A percentile compares a stretch with the other conserved stretches of the same genome.
phyloP scores from a whole-genome alignment of 2,329 filamentous ascomycete genomes.

The Macrophomina pseudophaseolina region DNA sequence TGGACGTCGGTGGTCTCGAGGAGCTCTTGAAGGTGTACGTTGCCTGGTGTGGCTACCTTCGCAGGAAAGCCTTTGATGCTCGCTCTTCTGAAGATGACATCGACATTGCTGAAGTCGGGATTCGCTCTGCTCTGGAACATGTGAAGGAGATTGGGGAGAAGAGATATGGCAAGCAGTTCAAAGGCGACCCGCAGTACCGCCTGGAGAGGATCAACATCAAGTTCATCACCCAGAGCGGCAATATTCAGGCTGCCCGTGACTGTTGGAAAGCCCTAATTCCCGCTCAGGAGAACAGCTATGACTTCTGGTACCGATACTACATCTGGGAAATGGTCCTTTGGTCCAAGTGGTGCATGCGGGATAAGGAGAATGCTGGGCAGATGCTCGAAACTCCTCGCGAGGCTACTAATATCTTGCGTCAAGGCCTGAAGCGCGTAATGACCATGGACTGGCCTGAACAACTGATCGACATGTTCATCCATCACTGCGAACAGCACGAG shows the following conservation, averaged over 20 bases:
- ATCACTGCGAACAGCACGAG: constrained; percentile 91
- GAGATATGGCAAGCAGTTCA: constrained; percentile 75
- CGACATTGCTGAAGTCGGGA: constrained; percentile 88
- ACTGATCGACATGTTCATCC: constrained; percentile 73
- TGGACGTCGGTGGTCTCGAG: constrained; percentile 85
- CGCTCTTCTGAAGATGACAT: constrained; percentile 75
- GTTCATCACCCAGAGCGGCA: constrained; percentile 82
- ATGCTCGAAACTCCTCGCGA: constrained; percentile 64
- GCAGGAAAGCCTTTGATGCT: constrained; percentile 78
- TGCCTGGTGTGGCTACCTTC: constrained; percentile 93
- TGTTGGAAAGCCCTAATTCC: constrained; percentile 76
- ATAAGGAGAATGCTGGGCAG: constrained; percentile 56
- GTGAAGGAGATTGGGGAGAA: constrained; percentile 78
- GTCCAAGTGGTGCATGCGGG: constrained; percentile 61
- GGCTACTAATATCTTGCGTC: constrained; percentile 77
- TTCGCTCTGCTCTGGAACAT: constrained; percentile 83
- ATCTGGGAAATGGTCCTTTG: constrained; percentile 85
- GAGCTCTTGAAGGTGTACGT: constrained; percentile 90
- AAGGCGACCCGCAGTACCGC: constrained; percentile 86
- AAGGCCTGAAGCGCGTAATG: constrained; percentile 65
- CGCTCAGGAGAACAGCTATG: constrained; percentile 77
- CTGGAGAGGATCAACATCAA: constrained; percentile 92
- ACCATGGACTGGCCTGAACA: constrained; percentile 78
- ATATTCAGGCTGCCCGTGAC: constrained; percentile 75
- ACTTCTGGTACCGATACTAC: constrained; percentile 95